A percentile compares a stretch with the other conserved stretches of the same genome.
Conservation (phyloP, 306 rosid species). For the Cicer yamashitae region DNA sequence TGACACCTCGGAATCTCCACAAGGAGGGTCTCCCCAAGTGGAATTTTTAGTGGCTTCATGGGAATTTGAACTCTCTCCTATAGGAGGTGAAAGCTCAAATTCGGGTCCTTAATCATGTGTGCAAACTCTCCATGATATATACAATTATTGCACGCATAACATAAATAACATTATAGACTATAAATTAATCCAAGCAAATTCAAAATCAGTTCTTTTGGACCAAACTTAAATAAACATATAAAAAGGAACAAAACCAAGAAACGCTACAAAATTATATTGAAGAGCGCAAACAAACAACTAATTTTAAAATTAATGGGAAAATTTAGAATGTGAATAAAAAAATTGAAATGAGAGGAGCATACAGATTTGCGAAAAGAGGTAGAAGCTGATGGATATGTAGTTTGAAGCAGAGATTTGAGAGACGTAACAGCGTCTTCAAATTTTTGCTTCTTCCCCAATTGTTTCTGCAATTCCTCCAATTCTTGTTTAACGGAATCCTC, state of each 20-base stretch:
- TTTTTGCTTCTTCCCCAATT: constrained; percentile 71
- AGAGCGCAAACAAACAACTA: background rate
- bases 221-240: background rate
- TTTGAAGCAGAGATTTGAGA: constrained; percentile 63
- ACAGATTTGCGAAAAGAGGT: constrained; percentile 71
- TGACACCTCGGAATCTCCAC: too few relatives aligned
- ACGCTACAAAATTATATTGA: constrained; percentile 11
- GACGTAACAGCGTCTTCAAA: constrained; percentile 75
- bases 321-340: background rate
- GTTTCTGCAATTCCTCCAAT: constrained; percentile 78
- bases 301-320: background rate
- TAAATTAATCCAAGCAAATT: background rate
- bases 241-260: constrained; percentile 36
- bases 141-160: background rate
- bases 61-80: background rate
- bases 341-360: constrained; percentile 6
- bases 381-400: constrained; percentile 66
- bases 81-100: background rate
- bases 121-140: background rate
- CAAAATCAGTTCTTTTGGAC: constrained; percentile 17
- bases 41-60: background rate
- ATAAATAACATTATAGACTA: background rate
- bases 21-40: too few relatives aligned
- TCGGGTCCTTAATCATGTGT: background rate
- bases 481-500: constrained; percentile 55